Evolutionary conservation across 257 asterid genomes (phyloP).

Genomic region (Cinchona pubescens): DNA sequence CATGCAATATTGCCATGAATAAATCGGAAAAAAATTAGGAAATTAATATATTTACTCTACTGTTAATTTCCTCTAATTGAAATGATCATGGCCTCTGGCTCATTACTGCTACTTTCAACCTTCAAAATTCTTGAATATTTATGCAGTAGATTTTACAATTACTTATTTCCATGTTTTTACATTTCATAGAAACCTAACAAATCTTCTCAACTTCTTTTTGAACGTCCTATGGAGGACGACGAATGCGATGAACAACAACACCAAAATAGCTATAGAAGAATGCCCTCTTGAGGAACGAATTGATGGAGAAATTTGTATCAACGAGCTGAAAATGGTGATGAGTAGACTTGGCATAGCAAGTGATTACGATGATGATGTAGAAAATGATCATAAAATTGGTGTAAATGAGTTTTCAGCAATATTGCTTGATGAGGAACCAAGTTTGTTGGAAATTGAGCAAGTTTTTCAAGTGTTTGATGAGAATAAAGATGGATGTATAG

Average conservation of each 20-base stretch:
- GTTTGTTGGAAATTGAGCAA: constrained; percentile 38
- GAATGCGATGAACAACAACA: no score
- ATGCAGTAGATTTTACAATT: not conserved
- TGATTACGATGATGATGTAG: constrained; percentile 23
- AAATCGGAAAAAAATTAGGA: no score
- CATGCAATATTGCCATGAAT: not conserved
- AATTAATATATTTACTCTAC: no score
- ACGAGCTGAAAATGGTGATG: constrained; percentile 28
- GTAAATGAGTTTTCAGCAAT: constrained; percentile 17
- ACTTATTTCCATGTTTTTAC: not conserved
- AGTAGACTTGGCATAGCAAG: constrained; percentile 29
- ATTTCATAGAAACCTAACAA: not conserved
- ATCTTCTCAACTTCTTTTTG: not conserved
- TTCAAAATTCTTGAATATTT: not conserved
- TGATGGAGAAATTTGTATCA: not conserved
- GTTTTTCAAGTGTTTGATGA: constrained; percentile 47
- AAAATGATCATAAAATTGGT: constrained; percentile 3
- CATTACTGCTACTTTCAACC: not conserved
- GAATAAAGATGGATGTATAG: constrained; percentile 44
- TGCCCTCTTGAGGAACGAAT: not conserved
- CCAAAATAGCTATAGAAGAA: not conserved
- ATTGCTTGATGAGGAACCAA: constrained; percentile 33
- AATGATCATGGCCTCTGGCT: not conserved
- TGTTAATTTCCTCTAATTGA: no score
- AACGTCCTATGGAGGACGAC: not conserved